These are phyloP conservation scores for Trichoderma atrobrunneum DNA, from an alignment of 2,329 filamentous ascomycete species.

Conservation along the genomic window DNA sequence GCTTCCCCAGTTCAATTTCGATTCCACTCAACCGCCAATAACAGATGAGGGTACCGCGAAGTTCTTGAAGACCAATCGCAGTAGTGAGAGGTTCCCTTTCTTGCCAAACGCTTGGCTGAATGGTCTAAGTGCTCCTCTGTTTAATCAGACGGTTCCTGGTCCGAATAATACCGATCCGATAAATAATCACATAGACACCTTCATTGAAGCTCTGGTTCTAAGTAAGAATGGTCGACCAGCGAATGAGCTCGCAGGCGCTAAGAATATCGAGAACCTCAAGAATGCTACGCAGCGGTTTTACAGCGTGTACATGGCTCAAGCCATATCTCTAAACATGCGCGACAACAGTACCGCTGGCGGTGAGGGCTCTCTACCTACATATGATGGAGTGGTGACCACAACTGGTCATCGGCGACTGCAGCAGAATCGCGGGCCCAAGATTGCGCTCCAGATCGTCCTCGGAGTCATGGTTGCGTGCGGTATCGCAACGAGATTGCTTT, in stretches of 20 bases:
- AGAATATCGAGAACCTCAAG: background rate
- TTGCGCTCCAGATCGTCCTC: background rate
- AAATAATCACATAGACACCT: background rate
- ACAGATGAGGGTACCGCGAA: background rate
- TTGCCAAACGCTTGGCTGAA: constrained; percentile 1
- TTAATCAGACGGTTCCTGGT: constrained; percentile 1
- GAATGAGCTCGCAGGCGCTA: background rate
- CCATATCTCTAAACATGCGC: constrained; percentile 13
- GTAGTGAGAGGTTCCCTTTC: background rate
- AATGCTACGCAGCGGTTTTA: constrained; percentile 1
- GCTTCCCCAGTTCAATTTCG: background rate
- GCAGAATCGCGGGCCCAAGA: constrained; percentile 7
- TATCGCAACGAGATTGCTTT: constrained; percentile 4
- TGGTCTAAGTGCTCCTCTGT: background rate
- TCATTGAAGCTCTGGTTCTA: background rate
- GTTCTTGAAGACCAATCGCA: background rate
- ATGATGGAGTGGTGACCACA: background rate
- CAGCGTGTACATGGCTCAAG: constrained; percentile 4
- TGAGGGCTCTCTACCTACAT: background rate
- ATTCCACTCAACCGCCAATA: background rate
- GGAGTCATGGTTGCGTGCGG: background rate
- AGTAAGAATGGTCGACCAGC: background rate
- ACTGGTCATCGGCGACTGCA: constrained; percentile 5
- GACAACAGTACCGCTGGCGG: background rate
- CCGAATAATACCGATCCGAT: background rate